These are phyloP conservation scores for Syzygium grande DNA, from an alignment of 345 rosid species.

Conservation along the genomic window DNA sequence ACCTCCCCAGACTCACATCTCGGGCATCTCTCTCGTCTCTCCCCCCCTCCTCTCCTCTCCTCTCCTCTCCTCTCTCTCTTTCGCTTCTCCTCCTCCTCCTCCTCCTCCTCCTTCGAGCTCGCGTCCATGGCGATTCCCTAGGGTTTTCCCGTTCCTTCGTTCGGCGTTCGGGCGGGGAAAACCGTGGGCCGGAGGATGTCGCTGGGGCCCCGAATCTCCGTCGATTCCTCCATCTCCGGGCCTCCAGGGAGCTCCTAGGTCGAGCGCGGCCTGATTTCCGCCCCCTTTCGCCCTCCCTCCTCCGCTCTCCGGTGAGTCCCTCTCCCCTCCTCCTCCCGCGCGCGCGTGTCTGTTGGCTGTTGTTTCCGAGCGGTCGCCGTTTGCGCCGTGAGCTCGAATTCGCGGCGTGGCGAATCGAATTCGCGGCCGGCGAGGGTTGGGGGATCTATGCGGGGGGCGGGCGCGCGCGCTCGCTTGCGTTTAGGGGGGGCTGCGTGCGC, in stretches of 20 bases:
- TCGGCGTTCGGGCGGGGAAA: slow-evolving; percentile 2
- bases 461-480: no score
- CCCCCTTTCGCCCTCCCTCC: not conserved
- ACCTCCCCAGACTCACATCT: not conserved
- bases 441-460: not conserved
- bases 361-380: not conserved
- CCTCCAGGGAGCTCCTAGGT: not conserved
- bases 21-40: not conserved
- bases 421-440: not conserved
- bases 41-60: not conserved
- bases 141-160: not conserved
- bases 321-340: not conserved
- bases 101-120: not conserved
- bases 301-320: not conserved
- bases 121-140: not conserved
- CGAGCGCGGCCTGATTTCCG: not conserved
- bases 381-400: not conserved
- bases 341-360: not conserved
- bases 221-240: not conserved
- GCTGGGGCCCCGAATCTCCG: not conserved
- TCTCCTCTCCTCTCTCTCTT: no score
- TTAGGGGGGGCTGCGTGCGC: not conserved
- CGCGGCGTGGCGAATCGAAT: not conserved
- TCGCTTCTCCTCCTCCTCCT: not conserved
- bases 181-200: not conserved